Conservation (phyloP, 257 asterid species). For the Scutellaria minor region DNA sequence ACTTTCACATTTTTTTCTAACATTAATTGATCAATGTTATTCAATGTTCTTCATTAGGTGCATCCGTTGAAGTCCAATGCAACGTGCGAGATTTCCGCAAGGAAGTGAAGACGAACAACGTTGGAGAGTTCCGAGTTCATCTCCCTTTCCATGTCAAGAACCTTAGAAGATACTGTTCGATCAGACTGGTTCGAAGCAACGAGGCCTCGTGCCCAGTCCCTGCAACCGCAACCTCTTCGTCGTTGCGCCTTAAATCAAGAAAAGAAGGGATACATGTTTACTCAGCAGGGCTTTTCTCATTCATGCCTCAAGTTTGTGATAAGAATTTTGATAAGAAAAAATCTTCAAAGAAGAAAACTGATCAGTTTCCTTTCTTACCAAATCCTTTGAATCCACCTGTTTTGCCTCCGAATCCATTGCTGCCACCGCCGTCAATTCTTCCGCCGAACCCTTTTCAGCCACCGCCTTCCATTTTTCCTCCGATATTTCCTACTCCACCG, state of each 20-base stretch:
- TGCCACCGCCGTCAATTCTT: constrained; percentile 56
- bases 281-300: constrained; percentile 83
- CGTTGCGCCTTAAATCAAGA: constrained; percentile 53
- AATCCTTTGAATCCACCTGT: constrained; percentile 53
- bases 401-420: constrained; percentile 53
- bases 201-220: constrained; percentile 68
- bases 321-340: constrained; percentile 62
- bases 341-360: constrained; percentile 5
- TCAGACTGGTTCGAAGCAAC: constrained; percentile 65
- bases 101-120: constrained; percentile 57
- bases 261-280: constrained; percentile 57
- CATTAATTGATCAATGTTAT: too few relatives aligned
- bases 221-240: constrained; percentile 59
- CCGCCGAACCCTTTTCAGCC: constrained; percentile 55
- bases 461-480: constrained; percentile 55
- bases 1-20: too few relatives aligned
- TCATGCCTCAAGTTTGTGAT: constrained; percentile 64
- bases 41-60: constrained; percentile 46
- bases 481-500: constrained; percentile 58
- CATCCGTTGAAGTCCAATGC: constrained; percentile 81
- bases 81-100: constrained; percentile 46
- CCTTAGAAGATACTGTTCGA: constrained; percentile 52
- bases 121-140: constrained; percentile 62
- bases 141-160: constrained; percentile 64
- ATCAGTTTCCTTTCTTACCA: constrained; percentile 42